Evolutionary conservation across 2,329 filamentous ascomycete species (phyloP).

Genomic region (Remersonia thermophila): DNA sequence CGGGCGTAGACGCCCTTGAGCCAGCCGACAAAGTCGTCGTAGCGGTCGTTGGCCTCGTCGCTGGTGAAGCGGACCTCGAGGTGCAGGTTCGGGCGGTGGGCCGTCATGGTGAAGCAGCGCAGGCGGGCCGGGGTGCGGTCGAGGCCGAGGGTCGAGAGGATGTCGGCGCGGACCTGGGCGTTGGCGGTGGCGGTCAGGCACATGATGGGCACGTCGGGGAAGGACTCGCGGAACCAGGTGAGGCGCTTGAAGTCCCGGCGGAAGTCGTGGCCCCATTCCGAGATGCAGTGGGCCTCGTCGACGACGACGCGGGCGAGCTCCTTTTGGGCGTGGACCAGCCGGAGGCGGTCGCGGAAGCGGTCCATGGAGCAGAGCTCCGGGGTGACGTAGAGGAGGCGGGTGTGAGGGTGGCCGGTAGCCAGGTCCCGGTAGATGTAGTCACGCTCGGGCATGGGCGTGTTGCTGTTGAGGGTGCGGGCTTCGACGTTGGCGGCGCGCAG

Average conservation of each 20-base stretch:
- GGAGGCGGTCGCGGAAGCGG: constrained; percentile 62
- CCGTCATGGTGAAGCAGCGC: constrained; percentile 70
- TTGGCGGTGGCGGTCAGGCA: constrained; percentile 91
- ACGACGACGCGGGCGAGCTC: constrained; percentile 83
- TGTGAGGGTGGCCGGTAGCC: constrained; percentile 74
- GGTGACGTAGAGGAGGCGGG: constrained; percentile 80
- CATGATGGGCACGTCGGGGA: constrained; percentile 79
- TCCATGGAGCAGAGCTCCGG: constrained; percentile 75
- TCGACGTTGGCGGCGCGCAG: constrained; percentile 62
- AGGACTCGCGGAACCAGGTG: constrained; percentile 70
- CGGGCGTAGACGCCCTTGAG: constrained; percentile 60
- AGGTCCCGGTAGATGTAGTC: constrained; percentile 66
- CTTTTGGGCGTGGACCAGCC: constrained; percentile 62
- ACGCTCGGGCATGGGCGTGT: constrained; percentile 53
- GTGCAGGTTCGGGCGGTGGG: constrained; percentile 74
- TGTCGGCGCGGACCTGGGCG: constrained; percentile 64
- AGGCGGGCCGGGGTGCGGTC: constrained; percentile 45
- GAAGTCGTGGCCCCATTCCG: constrained; percentile 97
- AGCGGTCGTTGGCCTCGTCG: constrained; percentile 60
- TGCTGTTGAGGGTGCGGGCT: constrained; percentile 79
- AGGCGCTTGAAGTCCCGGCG: constrained; percentile 82
- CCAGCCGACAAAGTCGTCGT: constrained; percentile 65
- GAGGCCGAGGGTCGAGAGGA: constrained; percentile 62
- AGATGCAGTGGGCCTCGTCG: constrained; percentile 94
- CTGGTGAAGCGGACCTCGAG: constrained; percentile 78